phyloP scores from a whole-genome alignment of 2,329 filamentous ascomycete species.

The Arthrobotrys entomopaga region DNA sequence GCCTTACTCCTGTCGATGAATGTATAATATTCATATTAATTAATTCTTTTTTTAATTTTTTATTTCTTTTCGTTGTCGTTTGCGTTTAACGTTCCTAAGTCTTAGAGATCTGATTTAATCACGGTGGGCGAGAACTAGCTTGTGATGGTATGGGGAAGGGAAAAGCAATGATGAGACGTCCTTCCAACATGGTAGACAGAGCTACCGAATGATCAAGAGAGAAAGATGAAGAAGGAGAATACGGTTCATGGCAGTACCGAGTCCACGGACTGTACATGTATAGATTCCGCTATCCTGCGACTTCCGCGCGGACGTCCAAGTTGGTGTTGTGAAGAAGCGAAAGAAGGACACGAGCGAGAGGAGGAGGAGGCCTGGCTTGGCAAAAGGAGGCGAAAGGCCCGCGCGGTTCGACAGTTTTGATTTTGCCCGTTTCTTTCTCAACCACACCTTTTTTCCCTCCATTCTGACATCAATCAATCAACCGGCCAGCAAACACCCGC shows the following conservation, averaged over 20 bases:
- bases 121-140: neutral
- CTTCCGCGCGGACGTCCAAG: too few relatives aligned
- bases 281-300: neutral
- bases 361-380: slow-evolving; percentile 32
- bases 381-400: slow-evolving; percentile 34
- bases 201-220: neutral
- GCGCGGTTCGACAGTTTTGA: slow-evolving; percentile 49
- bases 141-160: neutral
- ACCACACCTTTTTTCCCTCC: slow-evolving; percentile 25
- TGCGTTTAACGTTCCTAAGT: slow-evolving; percentile 16
- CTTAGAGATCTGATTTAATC: slow-evolving; percentile 23
- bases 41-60: too few relatives aligned
- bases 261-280: neutral
- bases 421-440: slow-evolving; percentile 27
- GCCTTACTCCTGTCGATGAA: slow-evolving; percentile 30
- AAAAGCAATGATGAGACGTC: too few relatives aligned
- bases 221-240: neutral
- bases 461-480: slow-evolving; percentile 38
- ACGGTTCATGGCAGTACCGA: neutral
- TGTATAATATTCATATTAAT: slow-evolving; percentile 54
- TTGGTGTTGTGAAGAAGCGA: slow-evolving; percentile 1
- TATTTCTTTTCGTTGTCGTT: slow-evolving; percentile 10
- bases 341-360: slow-evolving; percentile 15
- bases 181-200: neutral
- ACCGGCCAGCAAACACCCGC: slow-evolving; percentile 11